Evolutionary conservation across 495 filamentous ascomycete species (phyloP).

Genomic region (Penicillium bovifimosum): DNA sequence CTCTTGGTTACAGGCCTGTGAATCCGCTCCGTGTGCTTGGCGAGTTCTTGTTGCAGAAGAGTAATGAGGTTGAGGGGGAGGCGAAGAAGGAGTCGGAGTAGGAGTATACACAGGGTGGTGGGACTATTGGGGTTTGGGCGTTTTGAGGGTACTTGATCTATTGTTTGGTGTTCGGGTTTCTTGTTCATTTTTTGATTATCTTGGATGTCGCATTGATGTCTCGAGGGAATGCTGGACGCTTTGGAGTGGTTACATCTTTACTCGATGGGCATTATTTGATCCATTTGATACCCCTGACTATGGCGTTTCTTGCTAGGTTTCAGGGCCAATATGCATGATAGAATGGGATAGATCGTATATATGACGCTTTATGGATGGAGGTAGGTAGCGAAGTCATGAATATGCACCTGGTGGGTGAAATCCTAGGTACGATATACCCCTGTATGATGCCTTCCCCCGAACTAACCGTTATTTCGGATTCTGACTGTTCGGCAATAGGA

Average conservation of each 20-base stretch:
- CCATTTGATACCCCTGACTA: slow-evolving; percentile 1
- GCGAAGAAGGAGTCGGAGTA: slow-evolving; percentile 18
- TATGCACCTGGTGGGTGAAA: no score
- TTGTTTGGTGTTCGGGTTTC: not conserved
- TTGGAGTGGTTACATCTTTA: no score
- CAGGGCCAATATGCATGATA: no score
- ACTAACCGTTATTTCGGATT: not conserved
- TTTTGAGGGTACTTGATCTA: not conserved
- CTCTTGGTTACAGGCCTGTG: slow-evolving; percentile 46
- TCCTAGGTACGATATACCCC: no score
- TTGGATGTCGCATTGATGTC: not conserved
- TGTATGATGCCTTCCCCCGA: slow-evolving; percentile 48
- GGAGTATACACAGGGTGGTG: no score
- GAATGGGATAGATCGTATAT: no score
- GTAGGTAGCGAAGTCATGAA: not conserved
- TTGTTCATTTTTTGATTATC: not conserved
- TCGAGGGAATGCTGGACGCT: no score
- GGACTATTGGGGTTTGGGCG: not conserved
- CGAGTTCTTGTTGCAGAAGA: slow-evolving; percentile 79
- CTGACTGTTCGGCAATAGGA: slow-evolving; percentile 51
- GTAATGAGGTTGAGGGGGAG: slow-evolving; percentile 61
- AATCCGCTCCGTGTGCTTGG: slow-evolving; percentile 82
- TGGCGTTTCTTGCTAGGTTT: not conserved
- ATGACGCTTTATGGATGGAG: not conserved
- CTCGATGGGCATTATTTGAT: no score